Conservation (phyloP, 805 yeast genomes). For the Candida incommunis region DNA sequence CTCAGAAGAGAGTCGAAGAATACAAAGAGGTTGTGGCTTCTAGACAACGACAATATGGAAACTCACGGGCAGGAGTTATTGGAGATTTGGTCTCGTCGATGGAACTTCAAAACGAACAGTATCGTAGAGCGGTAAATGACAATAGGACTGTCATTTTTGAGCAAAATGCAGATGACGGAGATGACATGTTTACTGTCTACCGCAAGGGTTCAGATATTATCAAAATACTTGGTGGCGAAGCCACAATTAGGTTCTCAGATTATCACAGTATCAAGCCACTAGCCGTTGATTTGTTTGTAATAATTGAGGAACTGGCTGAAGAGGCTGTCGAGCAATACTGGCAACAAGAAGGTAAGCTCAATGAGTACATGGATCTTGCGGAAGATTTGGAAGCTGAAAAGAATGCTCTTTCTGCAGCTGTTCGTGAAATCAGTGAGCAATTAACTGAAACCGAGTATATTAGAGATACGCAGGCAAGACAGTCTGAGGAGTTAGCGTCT, state of each 20-base stretch:
- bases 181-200: neutral
- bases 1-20: neutral
- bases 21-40: neutral
- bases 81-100: neutral
- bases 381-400: neutral
- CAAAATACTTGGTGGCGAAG: neutral
- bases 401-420: neutral
- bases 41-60: neutral
- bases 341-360: neutral
- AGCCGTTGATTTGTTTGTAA: neutral
- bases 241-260: neutral
- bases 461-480: neutral
- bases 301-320: neutral
- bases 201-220: neutral
- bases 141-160: neutral
- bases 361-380: neutral
- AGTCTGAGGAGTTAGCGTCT: neutral
- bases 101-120: neutral
- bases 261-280: neutral
- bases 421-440: neutral
- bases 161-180: neutral
- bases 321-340: neutral
- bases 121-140: neutral
- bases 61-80: neutral
- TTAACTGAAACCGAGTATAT: neutral